Percentiles rank a stretch among this genome's conserved stretches.
Conservation (phyloP, 2,329 filamentous ascomycete genomes). For the Neonectria neomacrospora region DNA sequence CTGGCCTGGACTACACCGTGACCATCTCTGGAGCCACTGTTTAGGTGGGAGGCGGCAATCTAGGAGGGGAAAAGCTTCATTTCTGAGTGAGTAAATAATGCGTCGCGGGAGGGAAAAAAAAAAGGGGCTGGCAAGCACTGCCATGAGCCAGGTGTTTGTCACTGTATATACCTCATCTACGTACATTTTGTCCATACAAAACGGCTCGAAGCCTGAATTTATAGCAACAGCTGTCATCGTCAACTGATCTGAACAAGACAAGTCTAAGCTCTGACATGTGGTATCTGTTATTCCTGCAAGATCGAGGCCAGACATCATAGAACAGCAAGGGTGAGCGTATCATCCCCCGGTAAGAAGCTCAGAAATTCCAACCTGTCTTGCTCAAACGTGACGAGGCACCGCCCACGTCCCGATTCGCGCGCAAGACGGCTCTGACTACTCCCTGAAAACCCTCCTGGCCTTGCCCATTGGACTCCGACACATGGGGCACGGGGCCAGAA, state of each 20-base stretch:
- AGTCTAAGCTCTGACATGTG: not conserved
- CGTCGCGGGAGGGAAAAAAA: not conserved
- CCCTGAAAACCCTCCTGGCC: constrained; percentile 1
- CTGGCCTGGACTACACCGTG: constrained; percentile 54
- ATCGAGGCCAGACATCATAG: not conserved
- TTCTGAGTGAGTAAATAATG: not conserved
- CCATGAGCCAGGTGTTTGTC: not conserved
- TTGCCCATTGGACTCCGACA: constrained; percentile 20
- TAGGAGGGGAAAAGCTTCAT: not conserved
- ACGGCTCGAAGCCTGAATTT: not conserved
- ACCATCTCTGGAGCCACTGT: constrained; percentile 48
- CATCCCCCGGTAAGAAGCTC: not conserved
- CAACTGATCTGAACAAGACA: not conserved
- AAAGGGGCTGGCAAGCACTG: not conserved
- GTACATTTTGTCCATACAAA: not conserved
- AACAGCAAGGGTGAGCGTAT: not conserved
- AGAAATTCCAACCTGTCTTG: not conserved
- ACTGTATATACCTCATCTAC: not conserved
- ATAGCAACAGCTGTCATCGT: not conserved
- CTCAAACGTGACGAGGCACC: not conserved
- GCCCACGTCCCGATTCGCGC: not conserved
- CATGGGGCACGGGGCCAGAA: constrained; percentile 16
- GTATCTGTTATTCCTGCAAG: not conserved
- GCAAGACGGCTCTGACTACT: not conserved
- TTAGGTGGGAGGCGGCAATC: not conserved